These are phyloP conservation scores for Schizochytrium sp. DNA, from an alignment of 108 stramenopile species.

Conservation along the genomic window DNA sequence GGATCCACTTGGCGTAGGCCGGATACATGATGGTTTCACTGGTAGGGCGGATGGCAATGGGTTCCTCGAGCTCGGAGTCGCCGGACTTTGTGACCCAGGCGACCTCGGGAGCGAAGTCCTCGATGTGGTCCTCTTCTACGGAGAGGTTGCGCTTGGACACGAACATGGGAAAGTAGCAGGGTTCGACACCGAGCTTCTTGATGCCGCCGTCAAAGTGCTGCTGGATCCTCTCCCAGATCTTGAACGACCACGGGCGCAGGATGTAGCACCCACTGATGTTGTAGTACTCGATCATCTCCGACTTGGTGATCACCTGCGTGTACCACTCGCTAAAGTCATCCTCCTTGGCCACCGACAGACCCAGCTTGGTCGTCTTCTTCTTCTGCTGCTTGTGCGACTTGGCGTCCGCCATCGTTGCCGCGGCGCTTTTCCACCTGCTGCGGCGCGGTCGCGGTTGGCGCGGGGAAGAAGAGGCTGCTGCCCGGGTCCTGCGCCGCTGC, in stretches of 20 bases:
- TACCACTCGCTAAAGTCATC: conserved; percentile 92
- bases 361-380: neutral
- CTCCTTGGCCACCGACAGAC: conserved; percentile 11
- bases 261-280: conserved; percentile 99
- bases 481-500: too few relatives aligned
- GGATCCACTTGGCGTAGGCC: conserved; percentile 91
- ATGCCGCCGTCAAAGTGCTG: conserved; percentile 75
- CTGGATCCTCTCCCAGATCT: conserved; percentile 98
- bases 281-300: conserved; percentile 98
- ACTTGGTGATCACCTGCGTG: conserved; percentile 85
- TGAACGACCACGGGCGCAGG: conserved; percentile 92
- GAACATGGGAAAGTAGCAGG: conserved; percentile 96
- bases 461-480: too few relatives aligned
- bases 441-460: too few relatives aligned
- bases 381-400: neutral
- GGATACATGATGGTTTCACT: conserved; percentile 99
- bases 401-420: too few relatives aligned
- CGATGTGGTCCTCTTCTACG: conserved; percentile 96
- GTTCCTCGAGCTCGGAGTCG: conserved; percentile 78
- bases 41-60: conserved; percentile 94
- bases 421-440: too few relatives aligned
- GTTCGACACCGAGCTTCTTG: conserved; percentile 68
- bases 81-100: conserved; percentile 36
- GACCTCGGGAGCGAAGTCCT: conserved; percentile 92
- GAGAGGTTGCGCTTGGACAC: conserved; percentile 81